These are phyloP conservation scores for Chlorella variabilis DNA, from an alignment of 163 green algal genomes.

Conservation along the genomic window DNA sequence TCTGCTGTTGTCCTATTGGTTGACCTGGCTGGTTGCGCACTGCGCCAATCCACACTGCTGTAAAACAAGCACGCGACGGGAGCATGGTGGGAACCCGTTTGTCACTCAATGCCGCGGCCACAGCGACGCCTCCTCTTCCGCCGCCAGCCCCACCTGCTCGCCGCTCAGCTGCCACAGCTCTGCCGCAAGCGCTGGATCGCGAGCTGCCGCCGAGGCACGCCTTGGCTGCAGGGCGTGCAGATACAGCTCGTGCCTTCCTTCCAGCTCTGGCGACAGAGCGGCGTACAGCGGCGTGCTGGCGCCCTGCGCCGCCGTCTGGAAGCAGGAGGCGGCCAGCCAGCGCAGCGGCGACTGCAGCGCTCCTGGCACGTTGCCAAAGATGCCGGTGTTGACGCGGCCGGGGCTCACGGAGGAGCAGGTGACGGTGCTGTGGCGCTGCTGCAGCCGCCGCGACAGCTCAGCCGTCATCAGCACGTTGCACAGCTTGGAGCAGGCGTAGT, in stretches of 20 bases:
- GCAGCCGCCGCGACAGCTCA: constrained; percentile 62
- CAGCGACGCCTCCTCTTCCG: constrained; percentile 23
- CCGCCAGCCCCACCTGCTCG: constrained; percentile 33
- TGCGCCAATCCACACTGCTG: background rate
- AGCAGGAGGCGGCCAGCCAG: constrained; percentile 27
- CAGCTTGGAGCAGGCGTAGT: constrained; percentile 73
- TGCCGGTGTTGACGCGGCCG: constrained; percentile 54
- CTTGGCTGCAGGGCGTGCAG: constrained; percentile 27
- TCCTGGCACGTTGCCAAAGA: constrained; percentile 48
- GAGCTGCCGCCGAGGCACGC: constrained; percentile 11
- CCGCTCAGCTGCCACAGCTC: constrained; percentile 39
- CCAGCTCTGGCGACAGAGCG: constrained; percentile 22
- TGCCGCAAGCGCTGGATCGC: constrained; percentile 18
- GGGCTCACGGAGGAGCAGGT: constrained; percentile 53
- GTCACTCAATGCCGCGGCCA: constrained; percentile 36
- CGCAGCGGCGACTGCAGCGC: background rate
- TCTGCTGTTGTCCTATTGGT: too few species aligned
- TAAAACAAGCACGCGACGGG: background rate
- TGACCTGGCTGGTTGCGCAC: too few species aligned
- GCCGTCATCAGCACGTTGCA: constrained; percentile 69
- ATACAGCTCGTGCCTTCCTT: constrained; percentile 39
- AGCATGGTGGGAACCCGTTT: too few species aligned
- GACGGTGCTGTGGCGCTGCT: constrained; percentile 17
- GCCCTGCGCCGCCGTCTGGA: constrained; percentile 50
- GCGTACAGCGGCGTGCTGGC: constrained; percentile 45